These are phyloP conservation scores for Colletotrichum zoysiae DNA, from an alignment of 2,329 filamentous ascomycete species.

Conservation along the genomic window DNA sequence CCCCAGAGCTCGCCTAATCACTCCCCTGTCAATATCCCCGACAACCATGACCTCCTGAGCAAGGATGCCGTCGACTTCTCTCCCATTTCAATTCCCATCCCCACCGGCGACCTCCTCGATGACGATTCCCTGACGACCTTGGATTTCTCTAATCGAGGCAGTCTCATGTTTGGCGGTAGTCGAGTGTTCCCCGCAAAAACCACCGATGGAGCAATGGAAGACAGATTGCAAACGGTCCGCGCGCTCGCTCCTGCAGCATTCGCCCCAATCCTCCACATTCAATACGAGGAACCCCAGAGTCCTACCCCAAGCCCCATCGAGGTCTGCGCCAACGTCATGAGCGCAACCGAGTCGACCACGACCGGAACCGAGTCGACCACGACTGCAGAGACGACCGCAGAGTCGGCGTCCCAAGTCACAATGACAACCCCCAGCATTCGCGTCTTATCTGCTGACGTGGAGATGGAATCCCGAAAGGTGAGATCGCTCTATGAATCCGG, in stretches of 20 bases:
- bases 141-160: conserved; percentile 73
- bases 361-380: conserved; percentile 1
- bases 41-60: conserved; percentile 44
- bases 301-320: conserved; percentile 20
- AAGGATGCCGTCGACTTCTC: conserved; percentile 52
- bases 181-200: conserved; percentile 34
- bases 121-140: conserved; percentile 69
- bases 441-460: conserved; percentile 66
- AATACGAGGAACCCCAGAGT: conserved; percentile 32
- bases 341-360: conserved; percentile 3
- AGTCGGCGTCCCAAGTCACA: conserved; percentile 31
- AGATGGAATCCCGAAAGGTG: conserved; percentile 76
- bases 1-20: conserved; percentile 41
- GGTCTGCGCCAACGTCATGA: conserved; percentile 1
- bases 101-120: conserved; percentile 67
- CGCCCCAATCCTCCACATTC: conserved; percentile 30
- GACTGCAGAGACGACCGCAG: conserved; percentile 41
- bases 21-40: conserved; percentile 41
- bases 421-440: conserved; percentile 60
- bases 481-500: conserved; percentile 73
- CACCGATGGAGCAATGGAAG: conserved; percentile 29
- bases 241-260: conserved; percentile 12
- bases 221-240: conserved; percentile 23
- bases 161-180: conserved; percentile 68
- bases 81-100: conserved; percentile 69